Base-by-base conservation (phyloP, 257 asterid genomes). In the Lycium barbarum region DNA sequence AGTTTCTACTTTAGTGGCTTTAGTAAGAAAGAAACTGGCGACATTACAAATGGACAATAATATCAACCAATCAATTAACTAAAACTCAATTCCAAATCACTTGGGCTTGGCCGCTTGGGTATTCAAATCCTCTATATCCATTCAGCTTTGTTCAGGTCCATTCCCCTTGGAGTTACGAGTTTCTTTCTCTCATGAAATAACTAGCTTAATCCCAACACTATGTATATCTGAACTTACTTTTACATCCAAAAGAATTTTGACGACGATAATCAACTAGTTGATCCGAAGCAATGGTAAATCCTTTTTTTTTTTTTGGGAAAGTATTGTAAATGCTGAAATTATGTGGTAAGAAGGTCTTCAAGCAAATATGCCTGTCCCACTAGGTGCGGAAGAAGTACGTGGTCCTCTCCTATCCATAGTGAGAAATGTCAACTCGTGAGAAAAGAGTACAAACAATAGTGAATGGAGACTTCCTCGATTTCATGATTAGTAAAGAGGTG, bases 21-120 rank as follows among this genome's bases (percentile, higher is more conserved):
- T 6, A 12, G 82, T 76, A 22, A 51, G 63, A 51, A 49, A 49
- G 82, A 22, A 51, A 7, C 13, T 12, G 17, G 13, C 1, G 0
- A 47, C 62, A 74, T 49, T 3, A 4, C 45, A n/a, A 74, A 74
- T 11, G 43, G 81, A 51, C n/a, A 22, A 74, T 22, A 74, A 74
- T 6, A 74, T 74, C 40, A 74, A 73, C 45, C 45, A 74, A 54
- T 20, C 45, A 74, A 74, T 74, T 74, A 74, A 74, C 7, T 20
- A 49, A 61, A 49, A 13, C 81, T 49, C 43, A 49, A 49, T 20
- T 22, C 81, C 62, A 74, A 26, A 22, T 47, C 61, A 74, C 81
- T 45, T 11, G n/a, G 36, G 59, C 13, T 12, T n/a, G n/a, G n/a
- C n/a, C n/a, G n/a, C n/a, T n/a, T 2, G 9, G 7, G 11, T 74